phyloP scores from a whole-genome alignment of 306 rosid genomes.

The Parietaria judaica region DNA sequence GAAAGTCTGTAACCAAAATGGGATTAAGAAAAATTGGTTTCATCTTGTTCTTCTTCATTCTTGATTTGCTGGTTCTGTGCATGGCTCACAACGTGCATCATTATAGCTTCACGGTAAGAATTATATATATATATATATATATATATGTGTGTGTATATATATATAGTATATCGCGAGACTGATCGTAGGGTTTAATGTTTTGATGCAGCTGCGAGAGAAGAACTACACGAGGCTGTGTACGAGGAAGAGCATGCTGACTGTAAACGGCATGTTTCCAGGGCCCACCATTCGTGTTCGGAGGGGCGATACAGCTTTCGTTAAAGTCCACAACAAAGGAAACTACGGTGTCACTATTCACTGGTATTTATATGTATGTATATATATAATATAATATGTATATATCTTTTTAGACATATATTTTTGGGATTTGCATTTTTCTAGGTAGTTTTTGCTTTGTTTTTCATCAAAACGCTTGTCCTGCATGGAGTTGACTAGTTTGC shows the following conservation, averaged over 20 bases:
- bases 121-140: background rate
- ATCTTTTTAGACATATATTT: too few species aligned
- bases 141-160: background rate
- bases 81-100: slow-evolving; percentile 18
- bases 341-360: slow-evolving; percentile 34
- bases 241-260: slow-evolving; percentile 23
- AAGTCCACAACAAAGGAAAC: slow-evolving; percentile 20
- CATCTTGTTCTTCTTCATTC: slow-evolving; percentile 2
- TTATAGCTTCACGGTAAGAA: slow-evolving; percentile 20
- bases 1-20: background rate
- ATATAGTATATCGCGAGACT: background rate
- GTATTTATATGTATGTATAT: background rate
- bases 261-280: slow-evolving; percentile 25
- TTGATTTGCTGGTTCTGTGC: background rate
- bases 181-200: background rate
- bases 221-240: slow-evolving; percentile 19
- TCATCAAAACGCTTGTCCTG: too few species aligned
- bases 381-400: too few species aligned
- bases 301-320: slow-evolving; percentile 25
- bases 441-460: too few species aligned
- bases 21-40: slow-evolving; percentile 2
- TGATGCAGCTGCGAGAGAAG: slow-evolving; percentile 18
- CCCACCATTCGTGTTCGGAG: slow-evolving; percentile 24
- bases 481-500: too few species aligned
- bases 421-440: too few species aligned